These are phyloP conservation scores for Porphyrellus cyaneotinctus DNA, from an alignment of 768 basidiomycete genomes.

Conservation along the genomic window DNA sequence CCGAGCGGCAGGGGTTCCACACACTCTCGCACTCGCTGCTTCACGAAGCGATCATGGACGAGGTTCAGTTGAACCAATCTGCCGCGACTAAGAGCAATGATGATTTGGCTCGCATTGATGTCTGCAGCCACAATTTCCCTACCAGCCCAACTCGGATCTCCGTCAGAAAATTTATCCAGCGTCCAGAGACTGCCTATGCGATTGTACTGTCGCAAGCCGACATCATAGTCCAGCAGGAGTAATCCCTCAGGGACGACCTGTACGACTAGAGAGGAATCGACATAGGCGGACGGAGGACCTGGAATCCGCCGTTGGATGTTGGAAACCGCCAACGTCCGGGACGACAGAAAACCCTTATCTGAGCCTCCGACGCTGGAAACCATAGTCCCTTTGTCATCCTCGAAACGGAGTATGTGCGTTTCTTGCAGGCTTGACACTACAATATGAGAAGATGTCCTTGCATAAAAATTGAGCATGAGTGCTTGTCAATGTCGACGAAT, in stretches of 20 bases:
- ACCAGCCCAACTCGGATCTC: conserved; percentile 18
- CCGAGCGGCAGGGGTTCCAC: conserved; percentile 15
- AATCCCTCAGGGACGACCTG: conserved; percentile 68
- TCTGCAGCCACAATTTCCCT: conserved; percentile 63
- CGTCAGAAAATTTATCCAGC: conserved; percentile 27
- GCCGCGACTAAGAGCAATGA: conserved; percentile 56
- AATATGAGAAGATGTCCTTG: conserved; percentile 52
- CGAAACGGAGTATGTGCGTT: conserved; percentile 53
- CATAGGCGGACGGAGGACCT: conserved; percentile 28
- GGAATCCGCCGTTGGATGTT: conserved; percentile 43
- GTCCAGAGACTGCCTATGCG: conserved; percentile 41
- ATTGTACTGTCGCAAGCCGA: conserved; percentile 38
- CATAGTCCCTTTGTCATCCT: conserved; percentile 18
- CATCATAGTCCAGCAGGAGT: conserved; percentile 54
- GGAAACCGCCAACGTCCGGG: conserved; percentile 60
- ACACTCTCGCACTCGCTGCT: conserved; percentile 22
- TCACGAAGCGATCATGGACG: conserved; percentile 36
- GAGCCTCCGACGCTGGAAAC: conserved; percentile 32
- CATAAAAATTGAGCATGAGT: background rate
- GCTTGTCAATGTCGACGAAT: background rate
- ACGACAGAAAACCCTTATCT: conserved; percentile 46
- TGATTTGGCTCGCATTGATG: conserved; percentile 64
- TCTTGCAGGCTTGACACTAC: conserved; percentile 56
- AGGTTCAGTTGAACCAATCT: conserved; percentile 49
- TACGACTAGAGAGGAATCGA: conserved; percentile 53